Base-by-base conservation (phyloP, 2,329 filamentous ascomycete genomes). In the Elsinoe fawcettii region DNA sequence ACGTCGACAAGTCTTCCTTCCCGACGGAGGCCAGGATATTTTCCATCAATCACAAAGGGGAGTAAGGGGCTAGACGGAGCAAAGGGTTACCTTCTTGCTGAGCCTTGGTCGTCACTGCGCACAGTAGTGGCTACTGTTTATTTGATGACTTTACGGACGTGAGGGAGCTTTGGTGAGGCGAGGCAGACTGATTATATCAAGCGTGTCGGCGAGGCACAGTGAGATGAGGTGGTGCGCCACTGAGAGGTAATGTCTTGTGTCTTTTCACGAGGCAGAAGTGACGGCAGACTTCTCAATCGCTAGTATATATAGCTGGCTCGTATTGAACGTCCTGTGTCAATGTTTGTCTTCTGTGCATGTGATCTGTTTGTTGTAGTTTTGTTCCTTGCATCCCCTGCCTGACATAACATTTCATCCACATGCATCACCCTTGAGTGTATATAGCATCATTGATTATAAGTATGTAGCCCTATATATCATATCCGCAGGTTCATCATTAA, bases 121-220 rank as follows among this genome's bases (percentile, higher is more conserved):
- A 39, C 16, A 53, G 46, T 34, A 51, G 46, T 37, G 49, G 49
- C 49, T 27, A 12, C 20, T 32, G 5, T 30, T 39, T 39, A 39
- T 53, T 53, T 53, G 18, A 53, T 53, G 49, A 53, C 25, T 53
- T 37, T 39, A 53, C 49, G 49, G 49, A 36, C 49, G 49, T 32
- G 49, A 36, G 49, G n/a, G 9, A 9, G 11, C 18, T 25, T 53
- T 22, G 9, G 30, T 3, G 2, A 11, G 34, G 49, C n/a, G 30
- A 30, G 32, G 32, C 49, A 53, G 49, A 53, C 34, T 53, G 49
- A 37, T 39, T 23, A 36, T n/a, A 53, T 34, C 7, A n/a, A 39
- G 49, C 20, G 34, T 37, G 32, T 53, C 20, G 30, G 32, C 8
- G 30, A 37, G 6, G 49, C 8, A 39, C 14, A 53, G 20, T 25